Conservation (phyloP, 495 filamentous ascomycete species). For the Penicillium goetzii region DNA sequence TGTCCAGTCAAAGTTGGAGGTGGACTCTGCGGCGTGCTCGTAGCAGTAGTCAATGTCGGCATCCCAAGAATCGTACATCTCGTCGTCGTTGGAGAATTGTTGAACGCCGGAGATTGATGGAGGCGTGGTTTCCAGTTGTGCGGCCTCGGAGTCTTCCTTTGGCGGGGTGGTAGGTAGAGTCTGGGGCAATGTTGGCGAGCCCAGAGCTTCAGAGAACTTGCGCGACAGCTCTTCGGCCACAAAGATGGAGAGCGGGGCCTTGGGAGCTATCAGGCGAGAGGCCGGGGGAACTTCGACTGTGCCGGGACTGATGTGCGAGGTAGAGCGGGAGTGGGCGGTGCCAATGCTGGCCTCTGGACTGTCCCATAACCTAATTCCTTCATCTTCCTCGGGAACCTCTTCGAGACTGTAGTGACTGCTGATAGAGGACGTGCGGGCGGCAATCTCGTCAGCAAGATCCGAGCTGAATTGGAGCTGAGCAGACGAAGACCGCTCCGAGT, state of each 20-base stretch:
- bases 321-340: constrained; percentile 24
- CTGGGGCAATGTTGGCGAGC: constrained; percentile 46
- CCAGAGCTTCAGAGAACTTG: constrained; percentile 47
- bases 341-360: constrained; percentile 31
- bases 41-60: constrained; percentile 95
- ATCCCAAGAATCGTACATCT: constrained; percentile 75
- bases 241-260: constrained; percentile 36
- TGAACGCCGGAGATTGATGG: constrained; percentile 22
- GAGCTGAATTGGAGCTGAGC: constrained; percentile 31
- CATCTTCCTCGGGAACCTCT: constrained; percentile 78
- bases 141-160: constrained; percentile 1
- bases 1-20: constrained; percentile 89
- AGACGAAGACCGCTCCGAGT: constrained; percentile 26
- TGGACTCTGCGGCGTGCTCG: constrained; percentile 84
- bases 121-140: constrained; percentile 19
- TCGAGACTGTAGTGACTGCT: constrained; percentile 54
- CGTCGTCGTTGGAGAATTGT: constrained; percentile 31
- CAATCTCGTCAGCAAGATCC: constrained; percentile 46
- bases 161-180: constrained; percentile 21
- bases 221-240: constrained; percentile 40
- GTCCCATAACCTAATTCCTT: constrained; percentile 39
- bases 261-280: constrained; percentile 21
- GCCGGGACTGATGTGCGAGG: constrained; percentile 24
- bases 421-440: constrained; percentile 50
- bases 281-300: constrained; percentile 9